Percentiles rank a stretch among this genome's conserved stretches.
Conservation (phyloP, 257 asterid genomes). For the Solanum sejunctum region DNA sequence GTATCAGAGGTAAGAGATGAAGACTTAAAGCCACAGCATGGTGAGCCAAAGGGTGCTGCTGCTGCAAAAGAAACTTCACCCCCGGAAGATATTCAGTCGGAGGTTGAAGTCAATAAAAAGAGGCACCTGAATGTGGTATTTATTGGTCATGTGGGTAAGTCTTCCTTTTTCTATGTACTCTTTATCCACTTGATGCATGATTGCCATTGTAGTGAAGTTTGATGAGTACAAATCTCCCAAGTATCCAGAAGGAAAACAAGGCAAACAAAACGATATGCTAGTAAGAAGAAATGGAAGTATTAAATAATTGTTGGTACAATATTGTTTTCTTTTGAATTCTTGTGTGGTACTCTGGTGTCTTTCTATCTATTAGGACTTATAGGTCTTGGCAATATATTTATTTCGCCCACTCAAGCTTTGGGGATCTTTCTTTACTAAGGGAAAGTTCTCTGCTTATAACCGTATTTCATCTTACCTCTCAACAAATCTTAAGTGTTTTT, state of each 20-base stretch:
- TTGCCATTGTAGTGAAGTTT: neutral
- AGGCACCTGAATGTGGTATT: conserved; percentile 94
- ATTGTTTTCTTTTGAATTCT: neutral
- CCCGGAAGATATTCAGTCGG: conserved; percentile 4
- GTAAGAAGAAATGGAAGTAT: neutral
- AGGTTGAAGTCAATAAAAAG: conserved; percentile 34
- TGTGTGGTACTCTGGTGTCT: neutral
- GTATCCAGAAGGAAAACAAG: neutral
- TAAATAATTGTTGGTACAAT: neutral
- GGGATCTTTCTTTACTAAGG: neutral
- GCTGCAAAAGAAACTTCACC: neutral
- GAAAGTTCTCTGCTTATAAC: neutral
- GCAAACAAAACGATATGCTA: neutral
- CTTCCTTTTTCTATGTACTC: neutral
- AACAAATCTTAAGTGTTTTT: neutral
- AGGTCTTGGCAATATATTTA: neutral
- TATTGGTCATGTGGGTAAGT: conserved; percentile 96
- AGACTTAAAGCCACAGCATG: neutral
- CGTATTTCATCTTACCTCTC: neutral
- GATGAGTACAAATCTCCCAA: neutral
- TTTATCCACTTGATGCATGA: neutral
- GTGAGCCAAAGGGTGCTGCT: neutral
- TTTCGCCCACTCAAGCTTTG: neutral
- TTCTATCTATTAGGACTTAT: neutral
- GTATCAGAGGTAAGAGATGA: neutral